Evolutionary conservation across 1,284 basidiomycete genomes (phyloP).

Genomic region (Ustilago cynodontis): DNA sequence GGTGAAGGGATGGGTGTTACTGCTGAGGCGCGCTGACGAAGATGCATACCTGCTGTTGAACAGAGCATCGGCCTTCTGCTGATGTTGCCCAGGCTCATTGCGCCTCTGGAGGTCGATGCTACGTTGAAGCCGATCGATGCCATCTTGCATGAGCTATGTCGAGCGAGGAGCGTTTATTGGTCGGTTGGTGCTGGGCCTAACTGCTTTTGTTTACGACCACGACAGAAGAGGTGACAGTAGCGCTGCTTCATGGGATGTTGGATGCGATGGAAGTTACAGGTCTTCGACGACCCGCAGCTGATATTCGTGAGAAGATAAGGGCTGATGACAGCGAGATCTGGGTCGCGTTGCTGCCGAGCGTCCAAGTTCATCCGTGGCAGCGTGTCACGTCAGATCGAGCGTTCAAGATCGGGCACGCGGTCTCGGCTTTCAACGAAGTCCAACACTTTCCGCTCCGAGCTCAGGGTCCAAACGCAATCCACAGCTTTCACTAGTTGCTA

Average conservation of each 20-base stretch:
- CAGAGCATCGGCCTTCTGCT: constrained; percentile 8
- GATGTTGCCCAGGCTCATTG: constrained; percentile 4
- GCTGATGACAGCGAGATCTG: neutral
- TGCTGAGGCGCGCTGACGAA: constrained; percentile 13
- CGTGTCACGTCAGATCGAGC: constrained; percentile 1
- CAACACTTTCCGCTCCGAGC: neutral
- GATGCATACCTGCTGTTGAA: constrained; percentile 10
- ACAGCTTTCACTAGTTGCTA: neutral
- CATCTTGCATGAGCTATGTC: constrained; percentile 7
- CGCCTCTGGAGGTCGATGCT: constrained; percentile 27
- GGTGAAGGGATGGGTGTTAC: neutral
- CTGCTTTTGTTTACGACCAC: neutral
- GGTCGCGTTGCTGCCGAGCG: constrained; percentile 18
- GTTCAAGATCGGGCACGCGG: neutral
- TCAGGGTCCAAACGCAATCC: neutral
- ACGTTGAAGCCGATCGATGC: constrained; percentile 29
- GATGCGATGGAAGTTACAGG: no score
- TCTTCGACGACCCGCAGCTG: no score
- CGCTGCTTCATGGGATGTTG: no score
- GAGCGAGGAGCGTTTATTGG: neutral
- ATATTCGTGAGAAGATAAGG: neutral
- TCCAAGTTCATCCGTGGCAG: constrained; percentile 9
- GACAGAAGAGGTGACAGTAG: no score
- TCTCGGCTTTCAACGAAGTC: constrained; percentile 6
- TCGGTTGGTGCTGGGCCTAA: neutral